Base-by-base conservation (phyloP, 108 stramenopile genomes). In the Cyclotella sp. region DNA sequence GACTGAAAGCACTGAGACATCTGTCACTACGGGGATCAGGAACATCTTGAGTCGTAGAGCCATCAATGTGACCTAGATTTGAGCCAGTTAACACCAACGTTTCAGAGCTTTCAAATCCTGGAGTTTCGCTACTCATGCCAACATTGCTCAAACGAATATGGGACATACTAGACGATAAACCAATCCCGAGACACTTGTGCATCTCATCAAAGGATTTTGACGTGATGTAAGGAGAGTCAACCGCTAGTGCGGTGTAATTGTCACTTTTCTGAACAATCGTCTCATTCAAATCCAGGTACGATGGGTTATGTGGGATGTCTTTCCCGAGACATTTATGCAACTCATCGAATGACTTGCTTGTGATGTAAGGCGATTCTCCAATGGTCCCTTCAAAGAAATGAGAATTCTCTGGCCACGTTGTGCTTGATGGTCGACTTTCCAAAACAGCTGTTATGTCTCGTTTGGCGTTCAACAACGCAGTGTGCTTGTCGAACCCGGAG, bases 301-400 rank as follows among this genome's bases (percentile, higher is more conserved):
- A 54, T 15, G 72, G 44, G 9, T 71, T 70, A 40, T 44, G 42
- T 16, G 76, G 67, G 40, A 76, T 58, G 14, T 41, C 67, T 14
- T 49, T 74, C 12, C 73, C 79, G 26, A 81, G 57, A 49, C 47
- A 74, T 26, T 70, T 53, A 43, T 81, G 79, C 53, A 81, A 26
- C 6, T 81, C 79, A 44, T 81, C 73, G 55, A 81, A 81, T 1
- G 79, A 81, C 47, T 63, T 74, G 68, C 79, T 81, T 39, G 79
- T 81, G 34, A 81, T 81, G 57, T 69, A 81, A 7, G 79, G 79
- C 39, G 79, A 81, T 52, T 74, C 73, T 61, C 68, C 79, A 24
- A 72, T 62, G 39, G 41, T 51, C 28, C 70, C 70, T 29, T 70
- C 69, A 28, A 81, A 73, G 34, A 81, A 74, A 58, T 67, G 72